These are phyloP conservation scores for Aspergillus proliferans DNA, from an alignment of 2,329 filamentous ascomycete genomes.

Conservation along the genomic window DNA sequence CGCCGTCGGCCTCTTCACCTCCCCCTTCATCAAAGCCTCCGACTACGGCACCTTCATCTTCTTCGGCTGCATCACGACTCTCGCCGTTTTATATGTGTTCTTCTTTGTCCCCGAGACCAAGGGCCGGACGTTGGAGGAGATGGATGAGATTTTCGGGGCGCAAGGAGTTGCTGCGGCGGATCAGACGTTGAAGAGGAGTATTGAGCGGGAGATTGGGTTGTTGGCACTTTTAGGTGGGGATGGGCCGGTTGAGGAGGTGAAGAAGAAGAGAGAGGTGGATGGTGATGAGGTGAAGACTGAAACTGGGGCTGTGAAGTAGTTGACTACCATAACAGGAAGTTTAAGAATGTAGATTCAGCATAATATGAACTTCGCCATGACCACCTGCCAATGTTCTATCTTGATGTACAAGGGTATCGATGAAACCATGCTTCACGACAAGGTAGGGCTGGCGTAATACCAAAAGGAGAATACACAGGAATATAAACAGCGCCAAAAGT, in stretches of 20 bases:
- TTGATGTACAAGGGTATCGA: constrained; percentile 15
- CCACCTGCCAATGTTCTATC: neutral
- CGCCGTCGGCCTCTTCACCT: constrained; percentile 63
- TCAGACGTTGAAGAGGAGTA: constrained; percentile 18
- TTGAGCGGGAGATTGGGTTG: constrained; percentile 26
- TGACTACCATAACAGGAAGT: too few relatives aligned
- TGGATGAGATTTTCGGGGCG: constrained; percentile 34
- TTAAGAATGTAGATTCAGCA: neutral
- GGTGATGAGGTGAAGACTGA: neutral
- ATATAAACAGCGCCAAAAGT: constrained; percentile 4
- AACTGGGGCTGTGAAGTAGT: too few relatives aligned
- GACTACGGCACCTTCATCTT: constrained; percentile 66
- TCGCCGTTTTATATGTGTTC: constrained; percentile 22
- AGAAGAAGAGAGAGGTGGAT: neutral
- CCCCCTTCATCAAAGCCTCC: constrained; percentile 58
- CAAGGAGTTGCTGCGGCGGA: constrained; percentile 25
- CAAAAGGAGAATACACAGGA: constrained; percentile 2
- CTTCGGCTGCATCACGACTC: constrained; percentile 48
- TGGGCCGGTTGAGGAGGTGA: neutral
- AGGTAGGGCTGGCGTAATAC: constrained; percentile 2
- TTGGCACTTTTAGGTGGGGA: constrained; percentile 23
- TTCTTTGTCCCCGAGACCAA: constrained; percentile 32
- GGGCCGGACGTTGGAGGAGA: constrained; percentile 33
- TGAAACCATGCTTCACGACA: constrained; percentile 5
- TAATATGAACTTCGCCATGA: neutral